Evolutionary conservation across 2,329 filamentous ascomycete genomes (phyloP), one percentile per base, ranked within the genome.

Genomic region (Ascochyta lentis): DNA sequence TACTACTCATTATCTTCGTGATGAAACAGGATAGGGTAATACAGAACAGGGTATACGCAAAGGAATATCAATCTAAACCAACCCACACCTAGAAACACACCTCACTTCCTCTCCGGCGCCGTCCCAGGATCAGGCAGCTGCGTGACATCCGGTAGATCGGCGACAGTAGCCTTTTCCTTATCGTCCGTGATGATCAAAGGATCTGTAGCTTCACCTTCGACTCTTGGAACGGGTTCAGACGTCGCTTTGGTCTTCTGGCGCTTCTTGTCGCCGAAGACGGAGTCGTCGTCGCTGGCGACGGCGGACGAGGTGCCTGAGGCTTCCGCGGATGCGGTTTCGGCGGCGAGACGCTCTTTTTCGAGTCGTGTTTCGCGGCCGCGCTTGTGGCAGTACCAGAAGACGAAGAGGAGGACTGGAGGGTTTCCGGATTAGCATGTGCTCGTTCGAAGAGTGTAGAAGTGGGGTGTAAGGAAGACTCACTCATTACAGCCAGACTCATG

Each of bases 321-420:
- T 29, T 68, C 59, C 1, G 63, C 65, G 10, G 69, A 67, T 3
- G 64, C 66, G 8, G 72, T 73, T 67, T 74, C 63, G 42, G 69
- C 61, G 42, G 69, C 64, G 15, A 81, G 71, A 13, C 80, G 77
- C 60, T 85, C 84, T 46, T 80, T 85, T 70, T 89, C 88, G 12
- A 98, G 84, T 46, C 95, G 86, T 6, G 87, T 88, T 78, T 99
- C 94, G 40, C 87, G 87, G 35, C 95, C 95, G 49, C 95, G 90
- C 80, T 98, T 98, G 78, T 98, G 89, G 78, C 93, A 98, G 78
- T 98, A 99, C 93, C 94, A 99, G 67, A 98, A 88, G 40, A 96
- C 91, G 72, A 96, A 95, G 53, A 99, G 84, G 15, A 98, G 83
- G 50, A 98, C 91, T 76, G 47, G 1, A 34, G 10, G 27, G 19